Base-by-base conservation (phyloP, 2,329 filamentous ascomycete species). In the Waltergamsia citrina region DNA sequence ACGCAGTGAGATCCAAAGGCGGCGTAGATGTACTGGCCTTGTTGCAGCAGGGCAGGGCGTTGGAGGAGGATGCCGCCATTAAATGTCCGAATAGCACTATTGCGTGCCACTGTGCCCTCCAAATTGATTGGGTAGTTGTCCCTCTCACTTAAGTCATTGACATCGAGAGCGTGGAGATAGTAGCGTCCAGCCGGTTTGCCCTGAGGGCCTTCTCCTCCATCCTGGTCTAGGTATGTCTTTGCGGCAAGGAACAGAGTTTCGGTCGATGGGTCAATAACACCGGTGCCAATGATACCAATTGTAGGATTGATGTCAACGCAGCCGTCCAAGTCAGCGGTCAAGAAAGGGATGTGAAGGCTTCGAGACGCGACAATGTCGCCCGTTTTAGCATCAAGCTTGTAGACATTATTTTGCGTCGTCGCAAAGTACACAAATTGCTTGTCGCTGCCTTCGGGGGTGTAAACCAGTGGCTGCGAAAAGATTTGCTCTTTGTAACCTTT, bases 321-420 rank as follows among this genome's bases (percentile, higher is more conserved):
- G 7, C 62, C 57, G 24, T 56, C 57, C 25, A 70, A 50, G 36
- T 72, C 68, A 5, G 59, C 58, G 8, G 64, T 57, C 18, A 69
- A 46, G 41, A 71, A 71, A 2, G 68, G 68, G 15, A 64, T 59
- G 32, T 61, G 59, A 0, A 76, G 53, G 18, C 63, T 71, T 7
- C 68, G 53, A 2, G 53, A 57, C 1, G 52, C 47, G n/a, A 74
- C 42, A 16, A 74, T 68, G 4, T 52, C 58, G 16, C 71, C 71
- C 0, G 67, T 72, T 44, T 68, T 67, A 1, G 68, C 68, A 43
- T 75, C 57, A 21, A 75, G 50, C 40, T 71, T 74, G 47, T 74
- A 72, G 6, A 74, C 48, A 33, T 71, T 73, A 49, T 75, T 76
- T 44, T 73, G 69, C 0, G 69, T 70, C 1, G 71, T 74, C 3